Conservation (phyloP, 371 early-diverging fungal species). For the Mycotypha africana region DNA sequence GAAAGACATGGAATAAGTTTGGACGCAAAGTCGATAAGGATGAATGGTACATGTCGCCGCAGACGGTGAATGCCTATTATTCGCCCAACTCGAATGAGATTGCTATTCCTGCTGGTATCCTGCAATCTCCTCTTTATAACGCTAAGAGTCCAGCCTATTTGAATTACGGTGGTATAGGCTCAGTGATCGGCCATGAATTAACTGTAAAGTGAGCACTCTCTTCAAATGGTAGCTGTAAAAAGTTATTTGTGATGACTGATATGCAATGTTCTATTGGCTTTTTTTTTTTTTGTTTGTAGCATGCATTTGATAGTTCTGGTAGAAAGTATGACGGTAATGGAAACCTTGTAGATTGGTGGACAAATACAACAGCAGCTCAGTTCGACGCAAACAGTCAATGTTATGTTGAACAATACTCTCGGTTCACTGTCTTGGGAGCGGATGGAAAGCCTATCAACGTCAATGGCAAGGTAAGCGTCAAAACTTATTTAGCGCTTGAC, state of each 20-base stretch:
- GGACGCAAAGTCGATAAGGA: constrained; percentile 31
- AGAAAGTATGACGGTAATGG: constrained; percentile 46
- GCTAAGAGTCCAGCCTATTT: constrained; percentile 41
- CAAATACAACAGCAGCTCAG: constrained; percentile 27
- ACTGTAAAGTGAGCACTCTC: constrained; percentile 48
- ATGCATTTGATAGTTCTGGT: constrained; percentile 46
- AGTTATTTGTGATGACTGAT: constrained; percentile 31
- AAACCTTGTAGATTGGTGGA: constrained; percentile 57
- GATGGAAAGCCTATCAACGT: constrained; percentile 20
- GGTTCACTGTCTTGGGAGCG: constrained; percentile 27
- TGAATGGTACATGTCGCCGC: constrained; percentile 41
- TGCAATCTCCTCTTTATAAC: constrained; percentile 44
- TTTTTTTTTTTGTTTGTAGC: constrained; percentile 12
- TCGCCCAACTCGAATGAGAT: constrained; percentile 26
- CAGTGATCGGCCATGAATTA: constrained; percentile 57
- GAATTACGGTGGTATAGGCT: constrained; percentile 58
- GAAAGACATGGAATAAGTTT: constrained; percentile 20
- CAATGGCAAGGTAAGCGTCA: constrained; percentile 29
- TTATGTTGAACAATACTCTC: constrained; percentile 57
- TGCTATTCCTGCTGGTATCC: constrained; percentile 55
- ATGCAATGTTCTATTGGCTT: constrained; percentile 13
- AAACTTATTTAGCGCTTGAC: not conserved
- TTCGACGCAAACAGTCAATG: constrained; percentile 50
- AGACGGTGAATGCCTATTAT: constrained; percentile 47
- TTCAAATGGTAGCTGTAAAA: no score